A percentile compares a stretch with the other conserved stretches of the same genome.
Conservation (phyloP, 805 yeast species). For the Nematodospora valgi region DNA sequence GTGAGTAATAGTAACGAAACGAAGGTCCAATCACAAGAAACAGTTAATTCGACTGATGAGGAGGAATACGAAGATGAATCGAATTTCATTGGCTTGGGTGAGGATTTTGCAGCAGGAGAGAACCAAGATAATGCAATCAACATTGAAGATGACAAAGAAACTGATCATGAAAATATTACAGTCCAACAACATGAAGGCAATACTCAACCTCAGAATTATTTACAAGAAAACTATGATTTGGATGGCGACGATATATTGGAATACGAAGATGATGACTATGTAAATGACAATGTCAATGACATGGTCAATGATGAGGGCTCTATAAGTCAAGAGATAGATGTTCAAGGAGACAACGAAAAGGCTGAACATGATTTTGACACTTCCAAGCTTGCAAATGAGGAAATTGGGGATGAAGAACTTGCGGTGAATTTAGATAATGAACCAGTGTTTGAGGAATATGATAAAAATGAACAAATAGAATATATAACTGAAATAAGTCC, state of each 20-base stretch:
- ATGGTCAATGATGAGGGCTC: not conserved
- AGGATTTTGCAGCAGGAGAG: no score
- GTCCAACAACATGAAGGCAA: no score
- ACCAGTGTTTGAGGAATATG: conserved; percentile 5
- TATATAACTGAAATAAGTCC: not conserved
- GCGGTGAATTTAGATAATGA: not conserved
- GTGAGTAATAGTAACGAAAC: no score
- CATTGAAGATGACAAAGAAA: no score
- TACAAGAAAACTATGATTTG: not conserved
- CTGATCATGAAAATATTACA: no score
- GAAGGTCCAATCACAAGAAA: no score
- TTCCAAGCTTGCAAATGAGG: conserved; percentile 1
- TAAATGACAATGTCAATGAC: conserved; percentile 1
- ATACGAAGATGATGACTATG: conserved; percentile 8
- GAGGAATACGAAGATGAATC: no score
- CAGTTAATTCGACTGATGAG: no score
- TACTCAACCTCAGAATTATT: conserved; percentile 4
- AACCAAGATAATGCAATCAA: no score
- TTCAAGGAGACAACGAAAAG: conserved; percentile 27
- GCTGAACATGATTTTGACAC: conserved; percentile 11
- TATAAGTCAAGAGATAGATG: conserved; percentile 23
- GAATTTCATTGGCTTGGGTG: no score
- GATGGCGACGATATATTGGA: conserved; percentile 3
- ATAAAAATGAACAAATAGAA: not conserved
- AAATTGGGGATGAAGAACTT: not conserved